A percentile compares a stretch with the other conserved stretches of the same genome.
Conservation (phyloP, 2,329 filamentous ascomycete genomes). For the Aureobasidium subglaciale region DNA sequence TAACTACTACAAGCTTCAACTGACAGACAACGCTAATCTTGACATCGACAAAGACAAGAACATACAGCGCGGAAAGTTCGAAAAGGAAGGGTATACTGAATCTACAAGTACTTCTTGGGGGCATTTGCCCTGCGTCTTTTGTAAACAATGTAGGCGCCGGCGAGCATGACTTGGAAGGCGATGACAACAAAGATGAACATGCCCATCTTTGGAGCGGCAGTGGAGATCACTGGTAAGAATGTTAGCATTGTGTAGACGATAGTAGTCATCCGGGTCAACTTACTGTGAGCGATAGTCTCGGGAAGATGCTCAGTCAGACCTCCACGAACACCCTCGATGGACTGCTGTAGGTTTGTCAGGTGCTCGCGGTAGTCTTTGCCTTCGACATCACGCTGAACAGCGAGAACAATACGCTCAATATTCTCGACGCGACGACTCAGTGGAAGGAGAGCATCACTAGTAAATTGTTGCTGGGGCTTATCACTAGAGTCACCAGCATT, state of each 20-base stretch:
- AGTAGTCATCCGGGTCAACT: slow-evolving; percentile 22
- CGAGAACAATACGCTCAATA: slow-evolving; percentile 45
- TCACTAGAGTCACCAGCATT: slow-evolving; percentile 1
- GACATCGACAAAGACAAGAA: neutral
- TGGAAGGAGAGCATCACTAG: slow-evolving; percentile 16
- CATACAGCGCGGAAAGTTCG: neutral
- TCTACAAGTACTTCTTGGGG: slow-evolving; percentile 85
- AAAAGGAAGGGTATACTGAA: neutral
- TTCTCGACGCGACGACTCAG: slow-evolving; percentile 42
- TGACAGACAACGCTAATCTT: neutral
- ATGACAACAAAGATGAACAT: slow-evolving; percentile 65
- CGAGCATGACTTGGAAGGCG: slow-evolving; percentile 65
- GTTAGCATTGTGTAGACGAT: neutral
- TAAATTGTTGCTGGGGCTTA: neutral
- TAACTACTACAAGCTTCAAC: neutral
- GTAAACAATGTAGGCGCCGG: slow-evolving; percentile 65
- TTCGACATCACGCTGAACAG: slow-evolving; percentile 48
- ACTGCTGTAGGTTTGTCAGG: slow-evolving; percentile 47
- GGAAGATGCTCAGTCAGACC: slow-evolving; percentile 47
- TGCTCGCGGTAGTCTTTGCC: slow-evolving; percentile 51
- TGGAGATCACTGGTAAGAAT: slow-evolving; percentile 39
- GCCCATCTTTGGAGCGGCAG: slow-evolving; percentile 50
- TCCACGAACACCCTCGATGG: slow-evolving; percentile 47
- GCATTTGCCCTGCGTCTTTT: slow-evolving; percentile 67
- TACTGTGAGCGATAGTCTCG: slow-evolving; percentile 43